phyloP scores from a whole-genome alignment of 202 grass and related monocot species.

The Digitaria exilis region DNA sequence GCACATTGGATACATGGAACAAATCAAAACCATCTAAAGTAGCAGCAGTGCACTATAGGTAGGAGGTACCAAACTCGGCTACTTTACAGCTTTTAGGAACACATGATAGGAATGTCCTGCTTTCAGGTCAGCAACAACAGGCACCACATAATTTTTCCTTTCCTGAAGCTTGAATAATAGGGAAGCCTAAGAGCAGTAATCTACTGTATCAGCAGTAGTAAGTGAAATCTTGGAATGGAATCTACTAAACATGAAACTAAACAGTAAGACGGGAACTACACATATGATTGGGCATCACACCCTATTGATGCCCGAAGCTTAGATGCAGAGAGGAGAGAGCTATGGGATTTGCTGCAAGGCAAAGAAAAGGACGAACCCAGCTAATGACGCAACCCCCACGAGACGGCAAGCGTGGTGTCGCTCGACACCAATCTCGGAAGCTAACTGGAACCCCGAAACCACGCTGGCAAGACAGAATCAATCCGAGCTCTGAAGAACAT shows the following conservation, averaged over 20 bases:
- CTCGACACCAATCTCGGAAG: neutral
- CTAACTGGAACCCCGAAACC: neutral
- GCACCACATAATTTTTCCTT: conserved; percentile 10
- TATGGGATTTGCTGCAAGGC: neutral
- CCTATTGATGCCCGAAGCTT: neutral
- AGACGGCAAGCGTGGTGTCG: neutral
- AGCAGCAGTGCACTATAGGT: neutral
- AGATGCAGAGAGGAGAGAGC: neutral
- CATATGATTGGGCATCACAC: neutral
- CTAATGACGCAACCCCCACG: neutral
- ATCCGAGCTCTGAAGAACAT: neutral
- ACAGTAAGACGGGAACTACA: neutral
- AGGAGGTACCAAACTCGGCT: conserved; percentile 23
- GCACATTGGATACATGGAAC: neutral
- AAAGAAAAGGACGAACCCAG: neutral
- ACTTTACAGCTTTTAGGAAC: neutral
- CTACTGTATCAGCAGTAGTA: neutral
- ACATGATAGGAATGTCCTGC: conserved; percentile 34
- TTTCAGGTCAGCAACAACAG: conserved; percentile 11
- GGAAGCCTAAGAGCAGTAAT: neutral
- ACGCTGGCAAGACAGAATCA: neutral
- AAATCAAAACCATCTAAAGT: conserved; percentile 25
- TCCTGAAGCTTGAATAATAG: conserved; percentile 18
- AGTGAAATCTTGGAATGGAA: neutral
- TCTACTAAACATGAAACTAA: neutral